A percentile compares a stretch with the other conserved stretches of the same genome.
phyloP scores from a whole-genome alignment of 2,329 filamentous ascomycete genomes.

The Dactylellina sp. region DNA sequence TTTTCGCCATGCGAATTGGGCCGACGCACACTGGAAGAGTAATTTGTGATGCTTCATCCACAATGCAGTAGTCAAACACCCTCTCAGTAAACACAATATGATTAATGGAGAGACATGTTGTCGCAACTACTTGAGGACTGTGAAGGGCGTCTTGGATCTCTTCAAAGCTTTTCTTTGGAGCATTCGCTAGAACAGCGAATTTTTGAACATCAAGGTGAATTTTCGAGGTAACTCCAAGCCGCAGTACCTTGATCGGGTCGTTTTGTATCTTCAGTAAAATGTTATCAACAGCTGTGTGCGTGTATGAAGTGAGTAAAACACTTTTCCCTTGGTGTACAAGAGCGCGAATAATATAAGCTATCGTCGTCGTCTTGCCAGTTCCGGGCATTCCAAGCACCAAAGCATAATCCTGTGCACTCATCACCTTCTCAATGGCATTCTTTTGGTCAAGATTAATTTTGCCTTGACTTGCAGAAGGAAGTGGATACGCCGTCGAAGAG shows the following conservation, averaged over 20 bases:
- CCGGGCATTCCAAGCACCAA: slow-evolving; percentile 98
- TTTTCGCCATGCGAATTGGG: slow-evolving; percentile 89
- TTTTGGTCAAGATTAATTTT: slow-evolving; percentile 88
- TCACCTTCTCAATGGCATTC: slow-evolving; percentile 89
- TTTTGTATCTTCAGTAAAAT: slow-evolving; percentile 90
- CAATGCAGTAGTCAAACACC: slow-evolving; percentile 96
- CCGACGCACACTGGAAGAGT: slow-evolving; percentile 94
- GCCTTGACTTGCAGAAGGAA: slow-evolving; percentile 70
- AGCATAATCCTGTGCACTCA: slow-evolving; percentile 94
- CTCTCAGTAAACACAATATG: slow-evolving; percentile 89
- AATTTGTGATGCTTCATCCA: slow-evolving; percentile 97
- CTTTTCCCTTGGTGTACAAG: slow-evolving; percentile 90
- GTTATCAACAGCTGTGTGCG: slow-evolving; percentile 97
- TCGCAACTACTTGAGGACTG: slow-evolving; percentile 87
- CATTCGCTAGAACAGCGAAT: slow-evolving; percentile 82
- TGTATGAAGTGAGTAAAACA: slow-evolving; percentile 93
- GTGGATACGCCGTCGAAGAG: slow-evolving; percentile 72
- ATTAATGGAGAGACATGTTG: slow-evolving; percentile 91
- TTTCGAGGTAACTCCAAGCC: slow-evolving; percentile 77
- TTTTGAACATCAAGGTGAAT: slow-evolving; percentile 87
- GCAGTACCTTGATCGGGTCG: slow-evolving; percentile 80
- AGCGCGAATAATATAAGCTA: slow-evolving; percentile 94
- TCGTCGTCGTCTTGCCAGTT: slow-evolving; percentile 97
- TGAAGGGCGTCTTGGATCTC: slow-evolving; percentile 87
- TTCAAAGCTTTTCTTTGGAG: slow-evolving; percentile 80